phyloP scores from a whole-genome alignment of 331 rosid genomes.

The Malus hybrid region DNA sequence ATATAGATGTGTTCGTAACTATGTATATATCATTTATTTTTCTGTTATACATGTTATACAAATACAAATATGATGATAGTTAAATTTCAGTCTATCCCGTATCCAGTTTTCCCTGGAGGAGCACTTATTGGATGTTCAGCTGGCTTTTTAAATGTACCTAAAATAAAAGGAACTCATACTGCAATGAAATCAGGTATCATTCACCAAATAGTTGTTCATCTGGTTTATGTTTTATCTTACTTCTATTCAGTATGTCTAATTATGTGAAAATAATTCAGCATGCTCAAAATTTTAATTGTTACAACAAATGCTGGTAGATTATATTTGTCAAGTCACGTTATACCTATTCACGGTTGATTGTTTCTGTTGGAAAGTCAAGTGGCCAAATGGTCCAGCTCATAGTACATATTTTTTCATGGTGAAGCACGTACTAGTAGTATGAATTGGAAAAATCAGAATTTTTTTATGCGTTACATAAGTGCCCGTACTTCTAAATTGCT shows the following conservation, averaged over 20 bases:
- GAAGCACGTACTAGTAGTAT: neutral
- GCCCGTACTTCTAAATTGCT: neutral
- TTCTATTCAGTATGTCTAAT: neutral
- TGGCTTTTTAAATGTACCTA: conserved; percentile 91
- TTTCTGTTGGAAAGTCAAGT: neutral
- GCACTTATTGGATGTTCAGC: conserved; percentile 94
- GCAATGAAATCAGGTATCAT: conserved; percentile 96
- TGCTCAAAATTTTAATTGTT: neutral
- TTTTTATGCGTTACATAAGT: neutral
- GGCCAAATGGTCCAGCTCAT: too few species aligned
- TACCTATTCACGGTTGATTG: neutral
- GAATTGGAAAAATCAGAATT: neutral
- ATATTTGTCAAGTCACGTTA: neutral
- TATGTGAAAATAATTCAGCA: neutral
- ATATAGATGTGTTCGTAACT: neutral
- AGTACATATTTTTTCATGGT: neutral
- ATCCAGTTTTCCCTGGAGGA: conserved; percentile 99
- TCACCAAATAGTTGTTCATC: conserved; percentile 7
- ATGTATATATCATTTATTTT: neutral
- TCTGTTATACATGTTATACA: conserved; percentile 16
- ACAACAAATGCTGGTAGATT: neutral
- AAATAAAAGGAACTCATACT: conserved; percentile 94
- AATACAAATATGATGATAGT: conserved; percentile 59
- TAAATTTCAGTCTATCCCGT: conserved; percentile 98
- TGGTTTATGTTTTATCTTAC: neutral